phyloP scores from a whole-genome alignment of 2,329 filamentous ascomycete species.

The Paecilomyces niveus region DNA sequence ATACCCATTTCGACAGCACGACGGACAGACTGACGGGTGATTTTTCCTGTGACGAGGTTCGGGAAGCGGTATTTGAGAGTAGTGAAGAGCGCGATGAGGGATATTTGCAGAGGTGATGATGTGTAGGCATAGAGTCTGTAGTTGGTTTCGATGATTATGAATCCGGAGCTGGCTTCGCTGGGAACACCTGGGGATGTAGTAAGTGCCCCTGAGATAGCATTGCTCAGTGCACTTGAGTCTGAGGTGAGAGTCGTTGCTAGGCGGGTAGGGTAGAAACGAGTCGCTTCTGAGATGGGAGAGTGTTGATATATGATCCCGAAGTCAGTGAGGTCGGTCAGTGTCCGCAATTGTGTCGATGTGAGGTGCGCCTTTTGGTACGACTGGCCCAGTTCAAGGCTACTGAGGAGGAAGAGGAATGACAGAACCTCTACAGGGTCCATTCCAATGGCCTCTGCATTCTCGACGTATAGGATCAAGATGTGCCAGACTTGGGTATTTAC shows the following conservation, averaged over 20 bases:
- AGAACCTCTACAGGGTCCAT: conserved; percentile 92
- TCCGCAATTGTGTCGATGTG: conserved; percentile 72
- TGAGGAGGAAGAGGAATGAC: conserved; percentile 91
- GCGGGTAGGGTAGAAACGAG: conserved; percentile 76
- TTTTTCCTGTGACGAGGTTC: conserved; percentile 85
- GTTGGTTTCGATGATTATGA: conserved; percentile 96
- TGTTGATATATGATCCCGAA: conserved; percentile 81
- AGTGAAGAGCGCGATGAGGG: conserved; percentile 83
- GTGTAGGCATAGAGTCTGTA: conserved; percentile 98
- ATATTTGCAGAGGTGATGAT: conserved; percentile 85
- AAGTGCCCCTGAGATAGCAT: conserved; percentile 62
- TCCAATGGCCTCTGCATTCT: conserved; percentile 65
- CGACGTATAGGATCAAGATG: conserved; percentile 84
- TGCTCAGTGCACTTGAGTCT: conserved; percentile 64
- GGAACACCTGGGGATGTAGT: conserved; percentile 26
- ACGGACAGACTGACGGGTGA: conserved; percentile 82
- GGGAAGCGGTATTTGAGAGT: conserved; percentile 85
- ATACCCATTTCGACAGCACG: conserved; percentile 85
- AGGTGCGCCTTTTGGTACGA: conserved; percentile 84
- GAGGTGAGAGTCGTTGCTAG: conserved; percentile 87
- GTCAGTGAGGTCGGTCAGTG: conserved; percentile 83
- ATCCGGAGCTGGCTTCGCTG: conserved; percentile 47
- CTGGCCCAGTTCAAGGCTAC: conserved; percentile 82
- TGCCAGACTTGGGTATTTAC: conserved; percentile 98
- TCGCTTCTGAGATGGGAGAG: conserved; percentile 30